Base-by-base conservation (phyloP, 2,329 filamentous ascomycete species). In the Stagonosporopsis chrysanthemi region DNA sequence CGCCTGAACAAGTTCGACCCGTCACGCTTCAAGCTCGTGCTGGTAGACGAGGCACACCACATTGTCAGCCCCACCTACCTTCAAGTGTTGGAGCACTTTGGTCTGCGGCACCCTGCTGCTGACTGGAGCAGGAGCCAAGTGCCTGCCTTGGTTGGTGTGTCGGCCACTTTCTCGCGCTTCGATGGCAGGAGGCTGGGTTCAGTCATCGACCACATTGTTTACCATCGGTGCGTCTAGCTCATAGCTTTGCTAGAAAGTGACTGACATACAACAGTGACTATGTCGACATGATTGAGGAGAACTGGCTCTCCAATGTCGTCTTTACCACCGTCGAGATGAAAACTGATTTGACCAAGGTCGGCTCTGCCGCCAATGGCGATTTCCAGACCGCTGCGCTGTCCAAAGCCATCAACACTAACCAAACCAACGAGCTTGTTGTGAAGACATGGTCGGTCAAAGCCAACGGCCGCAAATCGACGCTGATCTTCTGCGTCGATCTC, bases 21-120 rank as follows among this genome's bases (percentile, higher is more conserved):
- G 0, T 76, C 75, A 0, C 81, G 80, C 7, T 98, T 94, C 81
- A 99, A 99, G 77, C 85, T 99, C 0, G 80, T 99, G 0, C 83
- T 99, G 2, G 94, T 99, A 4, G 95, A 99, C 64, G 95, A 99
- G 77, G 95, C 94, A 4, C 95, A 99, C 74, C 95, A 99, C 76
- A 96, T 98, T 50, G 93, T 97, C 41, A 90, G 95, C 0, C 83
- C 86, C 2, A 87, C 88, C 7, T 98, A 98, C 70, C 82, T 96
- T 60, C 83, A 84, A 39, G 84, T 88, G 0, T 80, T 99, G 44
- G 80, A 84, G n/a, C 87, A 98, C 75, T 96, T 99, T 73, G 86
- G 88, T 0, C 83, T 96, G 62, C 80, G 82, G 12, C 77, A 86
- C 52, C 67, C 19, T 19, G 19, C 78, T 78, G 62, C 75, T 65